phyloP scores from a whole-genome alignment of 371 early-diverging fungal species.

The Mucor irregularis region DNA sequence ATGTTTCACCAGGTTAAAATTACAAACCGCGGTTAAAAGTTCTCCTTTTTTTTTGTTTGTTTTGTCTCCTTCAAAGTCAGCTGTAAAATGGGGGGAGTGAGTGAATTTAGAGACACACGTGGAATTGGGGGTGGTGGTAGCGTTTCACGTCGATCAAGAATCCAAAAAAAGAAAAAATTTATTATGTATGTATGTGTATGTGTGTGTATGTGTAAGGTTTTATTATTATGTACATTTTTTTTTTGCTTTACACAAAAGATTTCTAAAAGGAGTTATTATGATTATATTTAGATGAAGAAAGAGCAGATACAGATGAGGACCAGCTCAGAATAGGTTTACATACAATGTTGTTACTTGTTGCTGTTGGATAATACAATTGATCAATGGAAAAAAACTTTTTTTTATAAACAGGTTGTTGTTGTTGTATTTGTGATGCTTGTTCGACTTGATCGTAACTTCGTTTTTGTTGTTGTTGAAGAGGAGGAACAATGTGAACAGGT shows the following conservation, averaged over 20 bases:
- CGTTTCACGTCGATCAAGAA: neutral
- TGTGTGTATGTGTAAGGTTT: too few relatives aligned
- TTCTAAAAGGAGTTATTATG: too few relatives aligned
- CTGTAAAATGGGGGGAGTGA: too few relatives aligned
- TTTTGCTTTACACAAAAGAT: too few relatives aligned
- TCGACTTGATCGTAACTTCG: neutral
- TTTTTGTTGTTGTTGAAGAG: conserved; percentile 1
- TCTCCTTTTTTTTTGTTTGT: neutral
- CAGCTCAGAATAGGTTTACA: conserved; percentile 47
- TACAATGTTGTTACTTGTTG: conserved; percentile 3
- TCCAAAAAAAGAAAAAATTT: neutral
- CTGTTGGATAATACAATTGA: conserved; percentile 2
- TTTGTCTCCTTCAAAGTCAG: too few relatives aligned
- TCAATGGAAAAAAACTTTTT: neutral
- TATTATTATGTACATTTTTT: too few relatives aligned
- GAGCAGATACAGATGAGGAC: conserved; percentile 37
- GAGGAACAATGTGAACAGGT: neutral
- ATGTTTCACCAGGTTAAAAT: too few relatives aligned
- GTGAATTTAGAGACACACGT: conserved; percentile 1
- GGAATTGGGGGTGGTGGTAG: neutral
- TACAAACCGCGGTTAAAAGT: too few relatives aligned
- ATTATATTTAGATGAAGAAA: neutral
- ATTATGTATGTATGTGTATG: too few relatives aligned
- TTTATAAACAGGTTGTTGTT: neutral
- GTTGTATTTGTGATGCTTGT: neutral